Base-by-base conservation (phyloP, 345 rosid genomes). In the Lumnitzera littorea region DNA sequence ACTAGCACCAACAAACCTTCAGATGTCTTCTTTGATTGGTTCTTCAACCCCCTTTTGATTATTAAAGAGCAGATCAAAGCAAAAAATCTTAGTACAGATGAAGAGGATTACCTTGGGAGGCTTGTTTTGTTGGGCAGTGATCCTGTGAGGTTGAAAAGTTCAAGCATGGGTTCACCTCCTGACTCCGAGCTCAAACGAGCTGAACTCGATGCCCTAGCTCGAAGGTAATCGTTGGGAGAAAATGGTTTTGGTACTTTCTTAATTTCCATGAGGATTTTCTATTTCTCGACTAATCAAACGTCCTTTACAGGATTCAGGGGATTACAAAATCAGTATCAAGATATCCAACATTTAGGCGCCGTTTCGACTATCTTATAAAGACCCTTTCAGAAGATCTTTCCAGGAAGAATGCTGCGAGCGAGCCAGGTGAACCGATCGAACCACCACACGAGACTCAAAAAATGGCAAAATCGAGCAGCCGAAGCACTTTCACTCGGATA, bases 11-110 rank as follows among this genome's bases (percentile, higher is more conserved):
- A 86, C 76, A 82, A 91, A 14, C 97, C 99, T 0, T 90, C 81
- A 74, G 99, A 95, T 46, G 60, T 72, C 50, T 82, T 86, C 77
- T 95, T 80, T 16, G 97, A 91, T 53, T 95, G 97, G 99, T 95
- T 94, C 75, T 71, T 95, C 60, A 77, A 82, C 61, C 99, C 99
- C 11, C 79, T 95, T 63, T 56, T 95, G 76, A 73, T 91, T 68
- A 78, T 95, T 55, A 91, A 86, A 72, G 97, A 95, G 15, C 99
- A 95, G 79, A 83, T 95, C 47, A 75, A 75, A 72, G 99, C 95
- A 9, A 78, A 80, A 46, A 83, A 88, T 36, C 75, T 95, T 41
- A 70, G 86, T 2, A 79, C 75, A 24, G 82, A 58, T 51, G 97
- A 91, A 78, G 97, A 91, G 70, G 86, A 78, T 46, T 86, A 91